phyloP scores from a whole-genome alignment of 768 basidiomycete species.

The Russula griseocarnosa region DNA sequence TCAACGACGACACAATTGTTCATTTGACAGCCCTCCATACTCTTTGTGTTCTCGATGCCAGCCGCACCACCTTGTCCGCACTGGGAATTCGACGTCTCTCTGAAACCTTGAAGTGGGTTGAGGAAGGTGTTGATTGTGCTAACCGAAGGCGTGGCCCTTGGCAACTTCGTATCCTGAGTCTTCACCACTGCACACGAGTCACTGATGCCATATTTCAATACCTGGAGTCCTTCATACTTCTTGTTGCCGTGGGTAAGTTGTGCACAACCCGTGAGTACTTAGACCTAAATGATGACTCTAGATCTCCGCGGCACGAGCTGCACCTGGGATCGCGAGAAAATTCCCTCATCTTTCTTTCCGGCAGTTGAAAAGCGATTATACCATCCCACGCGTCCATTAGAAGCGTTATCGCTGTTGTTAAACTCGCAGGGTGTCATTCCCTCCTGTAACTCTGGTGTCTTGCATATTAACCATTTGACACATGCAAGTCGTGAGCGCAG shows the following conservation, averaged over 20 bases:
- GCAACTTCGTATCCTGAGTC: conserved; percentile 28
- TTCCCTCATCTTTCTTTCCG: conserved; percentile 21
- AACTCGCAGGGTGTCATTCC: conserved; percentile 14
- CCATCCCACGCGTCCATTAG: conserved; percentile 21
- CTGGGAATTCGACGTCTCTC: conserved; percentile 53
- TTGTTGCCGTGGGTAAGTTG: conserved; percentile 26
- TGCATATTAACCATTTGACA: conserved; percentile 25
- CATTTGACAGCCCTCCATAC: conserved; percentile 49
- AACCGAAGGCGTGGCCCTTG: conserved; percentile 29
- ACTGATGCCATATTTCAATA: conserved; percentile 19
- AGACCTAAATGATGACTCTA: neutral
- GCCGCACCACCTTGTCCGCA: conserved; percentile 47
- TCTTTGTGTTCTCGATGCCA: conserved; percentile 62
- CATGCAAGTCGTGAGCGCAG: neutral
- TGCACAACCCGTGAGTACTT: neutral
- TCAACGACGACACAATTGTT: conserved; percentile 55
- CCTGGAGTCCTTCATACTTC: conserved; percentile 25
- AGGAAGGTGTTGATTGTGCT: conserved; percentile 32
- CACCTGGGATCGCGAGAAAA: conserved; percentile 11
- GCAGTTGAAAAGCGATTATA: conserved; percentile 23
- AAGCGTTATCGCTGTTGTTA: conserved; percentile 19
- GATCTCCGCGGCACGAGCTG: conserved; percentile 29
- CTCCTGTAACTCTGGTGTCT: conserved; percentile 16
- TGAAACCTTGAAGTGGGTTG: conserved; percentile 42
- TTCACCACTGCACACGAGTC: conserved; percentile 23